These are phyloP conservation scores for Backusella australiensis DNA, from an alignment of 192 early-diverging fungal genomes.

Conservation along the genomic window DNA sequence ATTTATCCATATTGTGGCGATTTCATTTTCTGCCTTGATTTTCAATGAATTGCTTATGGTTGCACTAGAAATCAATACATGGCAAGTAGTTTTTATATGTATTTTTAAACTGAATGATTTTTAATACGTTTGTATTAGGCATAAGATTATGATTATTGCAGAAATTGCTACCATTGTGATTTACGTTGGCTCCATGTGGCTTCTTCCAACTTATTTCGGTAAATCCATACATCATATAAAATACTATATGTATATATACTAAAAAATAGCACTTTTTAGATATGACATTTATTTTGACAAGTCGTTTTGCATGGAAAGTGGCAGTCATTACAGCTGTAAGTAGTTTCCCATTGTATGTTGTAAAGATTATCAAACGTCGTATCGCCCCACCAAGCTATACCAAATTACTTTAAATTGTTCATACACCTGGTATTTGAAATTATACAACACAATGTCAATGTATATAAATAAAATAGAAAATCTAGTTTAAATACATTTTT, in stretches of 20 bases:
- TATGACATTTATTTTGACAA: constrained; percentile 81
- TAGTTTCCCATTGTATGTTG: constrained; percentile 83
- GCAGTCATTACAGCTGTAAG: constrained; percentile 86
- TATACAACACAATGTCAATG: no score
- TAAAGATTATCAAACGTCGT: constrained; percentile 75
- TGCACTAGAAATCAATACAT: constrained; percentile 89
- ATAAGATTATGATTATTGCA: constrained; percentile 84
- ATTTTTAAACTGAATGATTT: background rate
- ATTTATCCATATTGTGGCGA: constrained; percentile 93
- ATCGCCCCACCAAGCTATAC: constrained; percentile 89
- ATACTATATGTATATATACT: background rate
- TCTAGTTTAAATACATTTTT: background rate
- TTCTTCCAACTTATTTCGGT: constrained; percentile 93
- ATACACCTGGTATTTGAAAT: no score
- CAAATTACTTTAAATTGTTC: constrained; percentile 57
- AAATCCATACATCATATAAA: constrained; percentile 11
- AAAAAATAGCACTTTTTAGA: constrained; percentile 43
- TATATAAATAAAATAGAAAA: background rate
- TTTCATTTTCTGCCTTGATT: constrained; percentile 92
- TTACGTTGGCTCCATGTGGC: constrained; percentile 88
- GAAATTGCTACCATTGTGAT: constrained; percentile 79
- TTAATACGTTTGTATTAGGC: constrained; percentile 40
- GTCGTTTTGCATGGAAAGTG: constrained; percentile 88
- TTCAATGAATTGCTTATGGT: constrained; percentile 98
- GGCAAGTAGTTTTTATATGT: constrained; percentile 43